Evolutionary conservation across 768 basidiomycete species (phyloP), one percentile per base, ranked within the genome.

Genomic region (Xerocomus potaroensis): DNA sequence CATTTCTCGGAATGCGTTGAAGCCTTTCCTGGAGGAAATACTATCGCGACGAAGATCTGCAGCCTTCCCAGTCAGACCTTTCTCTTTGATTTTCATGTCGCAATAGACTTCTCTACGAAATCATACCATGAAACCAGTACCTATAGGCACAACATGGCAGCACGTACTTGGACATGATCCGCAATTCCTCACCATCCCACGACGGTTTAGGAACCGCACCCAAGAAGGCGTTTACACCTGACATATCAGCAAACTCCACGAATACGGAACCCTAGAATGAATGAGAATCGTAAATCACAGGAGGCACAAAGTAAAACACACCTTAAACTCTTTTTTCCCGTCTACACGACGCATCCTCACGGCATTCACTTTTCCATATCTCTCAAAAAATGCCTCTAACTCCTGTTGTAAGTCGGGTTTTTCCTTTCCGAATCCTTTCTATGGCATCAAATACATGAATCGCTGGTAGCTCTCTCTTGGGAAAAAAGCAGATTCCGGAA

Each of bases 41-140:
- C 63, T 62, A 34, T 84, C 80, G 50, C 76, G 78, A 52, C 81
- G 77, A 52, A 78, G 68, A 35, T 72, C 71, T 12, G 85, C 84
- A 14, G 80, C 77, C 56, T 81, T 87, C 22, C 86, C 87, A 1
- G 76, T 81, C 36, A 96, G 76, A 9, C 91, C 91, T 67, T 96
- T 93, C 69, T 95, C 90, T 65, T 90, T 85, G 67, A 93, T 87
- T 70, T 96, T 97, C 92, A 93, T 93, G 54, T 91, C 82, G 57
- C 91, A 91, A 65, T 96, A 96, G 8, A 74, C 87, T 53, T 83
- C 83, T 60, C 89, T 91, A 51, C 24, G 3, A 10, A n/a, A 48
- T 27, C 26, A 27, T 27, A 40, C 16, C 4, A 15, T 49, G 23
- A 48, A 29, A 27, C 24, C 9, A 16, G 8, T 15, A 39, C 9